phyloP scores from a whole-genome alignment of 2,329 filamentous ascomycete genomes.

The Metarhizium sp. region DNA sequence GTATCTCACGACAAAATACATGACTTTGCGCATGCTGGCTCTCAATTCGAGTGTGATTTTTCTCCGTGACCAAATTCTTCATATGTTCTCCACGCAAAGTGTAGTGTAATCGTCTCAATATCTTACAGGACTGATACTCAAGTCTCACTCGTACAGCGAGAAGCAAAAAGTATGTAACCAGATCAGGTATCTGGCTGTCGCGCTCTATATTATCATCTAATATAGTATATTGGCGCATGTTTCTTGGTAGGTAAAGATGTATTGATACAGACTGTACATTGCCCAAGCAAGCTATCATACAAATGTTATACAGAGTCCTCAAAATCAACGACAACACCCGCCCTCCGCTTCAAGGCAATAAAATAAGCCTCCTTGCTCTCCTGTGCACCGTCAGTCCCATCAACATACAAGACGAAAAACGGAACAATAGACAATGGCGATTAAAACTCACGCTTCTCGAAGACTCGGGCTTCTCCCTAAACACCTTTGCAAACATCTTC shows the following conservation, averaged over 20 bases:
- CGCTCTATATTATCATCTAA: no score
- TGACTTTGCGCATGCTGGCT: conserved; percentile 14
- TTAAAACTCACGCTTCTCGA: conserved; percentile 63
- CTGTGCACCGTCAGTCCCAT: conserved; percentile 11
- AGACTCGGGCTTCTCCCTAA: conserved; percentile 83
- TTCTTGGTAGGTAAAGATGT: no score
- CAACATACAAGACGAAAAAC: not conserved
- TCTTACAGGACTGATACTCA: not conserved
- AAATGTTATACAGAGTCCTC: not conserved
- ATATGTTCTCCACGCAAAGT: no score
- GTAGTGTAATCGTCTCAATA: not conserved
- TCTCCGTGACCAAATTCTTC: conserved; percentile 2
- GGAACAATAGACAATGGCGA: not conserved
- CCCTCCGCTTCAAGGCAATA: conserved; percentile 64
- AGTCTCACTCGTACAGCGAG: no score
- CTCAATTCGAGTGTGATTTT: not conserved
- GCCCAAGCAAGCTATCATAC: not conserved
- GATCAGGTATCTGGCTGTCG: no score
- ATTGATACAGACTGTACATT: not conserved
- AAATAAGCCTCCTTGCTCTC: conserved; percentile 70
- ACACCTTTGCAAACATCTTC: conserved; percentile 68
- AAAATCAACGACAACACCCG: conserved; percentile 19
- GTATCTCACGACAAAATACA: conserved; percentile 30
- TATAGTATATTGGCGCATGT: no score
- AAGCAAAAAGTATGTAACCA: no score